Conservation (phyloP, 2,329 filamentous ascomycete genomes). For the Colletotrichum nymphaeae region DNA sequence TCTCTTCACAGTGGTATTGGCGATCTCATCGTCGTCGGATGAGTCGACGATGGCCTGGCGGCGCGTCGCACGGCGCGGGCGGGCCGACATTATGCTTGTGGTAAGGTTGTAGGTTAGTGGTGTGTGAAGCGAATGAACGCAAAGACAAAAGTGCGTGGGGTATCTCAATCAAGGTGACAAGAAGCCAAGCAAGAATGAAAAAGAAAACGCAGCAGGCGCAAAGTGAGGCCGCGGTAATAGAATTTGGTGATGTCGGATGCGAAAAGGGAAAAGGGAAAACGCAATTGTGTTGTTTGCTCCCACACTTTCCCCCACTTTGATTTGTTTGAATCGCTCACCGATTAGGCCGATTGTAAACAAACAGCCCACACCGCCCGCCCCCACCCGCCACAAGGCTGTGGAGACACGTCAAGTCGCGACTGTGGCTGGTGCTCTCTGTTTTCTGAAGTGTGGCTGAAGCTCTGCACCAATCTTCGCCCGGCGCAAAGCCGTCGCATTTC, state of each 20-base stretch:
- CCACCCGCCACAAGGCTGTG: neutral
- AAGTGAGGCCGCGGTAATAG: slow-evolving; percentile 6
- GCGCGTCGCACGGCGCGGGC: slow-evolving; percentile 65
- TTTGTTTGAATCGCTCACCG: slow-evolving; percentile 36
- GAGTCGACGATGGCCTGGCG: slow-evolving; percentile 82
- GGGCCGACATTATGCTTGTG: slow-evolving; percentile 39
- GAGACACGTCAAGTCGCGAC: slow-evolving; percentile 19
- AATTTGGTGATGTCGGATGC: slow-evolving; percentile 9
- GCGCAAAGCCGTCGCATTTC: neutral
- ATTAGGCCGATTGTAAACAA: slow-evolving; percentile 37
- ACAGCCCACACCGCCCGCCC: slow-evolving; percentile 30
- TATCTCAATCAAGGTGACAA: slow-evolving; percentile 28
- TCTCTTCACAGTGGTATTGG: slow-evolving; percentile 61
- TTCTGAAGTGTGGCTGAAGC: slow-evolving; percentile 25
- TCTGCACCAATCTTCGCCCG: neutral
- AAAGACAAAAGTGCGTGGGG: slow-evolving; percentile 3
- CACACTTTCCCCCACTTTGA: slow-evolving; percentile 28
- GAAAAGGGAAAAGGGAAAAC: slow-evolving; percentile 23
- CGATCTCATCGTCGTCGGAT: slow-evolving; percentile 77
- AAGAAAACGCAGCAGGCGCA: neutral
- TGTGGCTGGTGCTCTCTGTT: slow-evolving; percentile 11
- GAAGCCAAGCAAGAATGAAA: slow-evolving; percentile 4
- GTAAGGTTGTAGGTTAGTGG: neutral
- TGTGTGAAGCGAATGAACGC: neutral
- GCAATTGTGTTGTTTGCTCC: slow-evolving; percentile 28